Base-by-base conservation (phyloP, 768 basidiomycete species). In the Holtermanniella nyarrowii region DNA sequence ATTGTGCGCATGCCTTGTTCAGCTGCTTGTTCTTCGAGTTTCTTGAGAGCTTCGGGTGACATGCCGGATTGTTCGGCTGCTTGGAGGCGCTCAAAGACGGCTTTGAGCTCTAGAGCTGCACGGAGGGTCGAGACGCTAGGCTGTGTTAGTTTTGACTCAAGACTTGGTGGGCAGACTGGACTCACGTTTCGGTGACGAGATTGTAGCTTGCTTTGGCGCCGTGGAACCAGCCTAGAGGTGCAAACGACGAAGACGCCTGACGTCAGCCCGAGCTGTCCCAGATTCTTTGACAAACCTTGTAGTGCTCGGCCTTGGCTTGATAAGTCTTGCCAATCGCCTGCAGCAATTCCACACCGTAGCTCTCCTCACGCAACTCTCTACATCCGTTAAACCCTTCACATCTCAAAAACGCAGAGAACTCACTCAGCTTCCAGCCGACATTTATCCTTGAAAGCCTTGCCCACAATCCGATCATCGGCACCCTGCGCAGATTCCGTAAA, bases 11-110 rank as follows among this genome's bases (percentile, higher is more conserved):
- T 60, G 16, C 71, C 71, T 50, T 72, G 69, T 41, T 69, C 65
- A 0, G 72, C 69, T 13, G 70, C 70, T 48, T 71, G 65, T 50
- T 73, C 72, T 52, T 73, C 72, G 39, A 73, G 52, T 27, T 70
- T 71, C n/a, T 64, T 51, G 44, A 73, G 50, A 18, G 63, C 61
- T 39, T 69, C 72, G 11, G 68, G 55, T 0, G 68, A 43, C 55
- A 73, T 59, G 13, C 72, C 72, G 25, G 64, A 61, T 47, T 68
- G 61, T 48, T 72, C 72, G 5, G 72, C 70, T 22, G 46, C 47
- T 53, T 73, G 72, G 13, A 73, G 55, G 37, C 58, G 61, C 26
- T 73, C 68, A 49, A 73, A 73, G n/a, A 73, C 69, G 37, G 57
- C 60, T 47, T 73, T 73, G 41, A 73, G 63, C 49, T 72, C 70